Base-by-base conservation (phyloP, 2,329 filamentous ascomycete species). In the Arthrobotrys megalospora region DNA sequence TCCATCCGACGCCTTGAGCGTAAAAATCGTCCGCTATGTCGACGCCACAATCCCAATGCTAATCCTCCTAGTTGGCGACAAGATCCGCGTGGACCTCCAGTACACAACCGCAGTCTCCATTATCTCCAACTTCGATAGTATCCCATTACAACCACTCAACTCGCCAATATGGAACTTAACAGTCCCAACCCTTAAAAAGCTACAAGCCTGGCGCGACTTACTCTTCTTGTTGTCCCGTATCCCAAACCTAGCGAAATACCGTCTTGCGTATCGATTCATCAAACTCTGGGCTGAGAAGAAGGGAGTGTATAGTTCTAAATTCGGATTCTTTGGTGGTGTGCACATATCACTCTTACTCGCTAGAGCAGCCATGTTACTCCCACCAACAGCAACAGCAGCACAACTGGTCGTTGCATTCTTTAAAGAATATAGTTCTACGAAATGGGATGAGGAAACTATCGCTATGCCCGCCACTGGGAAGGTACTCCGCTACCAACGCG, bases 241-340 rank as follows among this genome's bases (percentile, higher is more conserved):
- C 10, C 90, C 90, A 0, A 88, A 91, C 53, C 84, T 89, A 53
- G 84, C 86, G 1, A 85, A 86, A 8, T 92, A 91, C 82, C 87
- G 87, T 6, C 81, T 87, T 6, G 89, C 89, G 0, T 88, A 91
- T 80, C 86, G 88, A 0, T 85, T 88, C 69, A 86, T 92, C 81
- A 90, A 88, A 81, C 84, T 86, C 0, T 92, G 90, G 90, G 89
- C 90, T 0, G 86, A 86, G 68, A 84, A 86, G 10, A 87, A 89
- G 6, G 91, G 91, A 0, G 85, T 92, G 14, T 92, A 92, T 82
- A 87, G 89, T 0, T 87, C 89, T 0, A 89, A 87, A 58, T 91
- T 91, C 80, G 91, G 91, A 0, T 90, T 89, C 76, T 85, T 92
- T 0, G 88, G 89, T 5, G 90, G 90, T 2, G 88, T 91, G 19